Evolutionary conservation across 1,284 basidiomycete genomes (phyloP).

Genomic region (Tilletia caries): DNA sequence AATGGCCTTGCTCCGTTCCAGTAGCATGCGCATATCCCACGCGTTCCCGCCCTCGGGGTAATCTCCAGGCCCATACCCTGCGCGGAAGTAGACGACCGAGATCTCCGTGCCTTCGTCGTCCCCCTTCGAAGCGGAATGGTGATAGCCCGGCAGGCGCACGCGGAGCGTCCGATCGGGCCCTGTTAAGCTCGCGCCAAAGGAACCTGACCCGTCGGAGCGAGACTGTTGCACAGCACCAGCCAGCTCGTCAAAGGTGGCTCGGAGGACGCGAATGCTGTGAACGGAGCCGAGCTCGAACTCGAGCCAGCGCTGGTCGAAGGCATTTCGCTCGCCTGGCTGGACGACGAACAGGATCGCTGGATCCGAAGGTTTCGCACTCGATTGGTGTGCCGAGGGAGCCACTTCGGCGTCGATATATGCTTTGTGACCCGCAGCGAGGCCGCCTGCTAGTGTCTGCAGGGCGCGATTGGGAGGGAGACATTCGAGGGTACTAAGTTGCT

Average conservation of each 20-base stretch:
- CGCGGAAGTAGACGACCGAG: conserved; percentile 79
- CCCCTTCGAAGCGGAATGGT: conserved; percentile 14
- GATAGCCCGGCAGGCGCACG: conserved; percentile 12
- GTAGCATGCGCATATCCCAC: conserved; percentile 69
- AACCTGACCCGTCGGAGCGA: neutral
- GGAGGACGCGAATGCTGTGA: conserved; percentile 49
- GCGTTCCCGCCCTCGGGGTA: conserved; percentile 60
- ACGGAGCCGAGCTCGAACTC: conserved; percentile 78
- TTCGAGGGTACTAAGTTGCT: neutral
- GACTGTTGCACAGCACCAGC: neutral
- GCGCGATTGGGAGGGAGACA: conserved; percentile 71
- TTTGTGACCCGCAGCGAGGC: conserved; percentile 74
- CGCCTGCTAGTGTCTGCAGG: conserved; percentile 67
- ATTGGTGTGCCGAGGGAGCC: neutral
- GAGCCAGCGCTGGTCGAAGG: conserved; percentile 87
- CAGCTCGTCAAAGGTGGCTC: conserved; percentile 39
- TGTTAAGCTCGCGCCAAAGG: neutral
- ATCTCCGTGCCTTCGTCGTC: conserved; percentile 61
- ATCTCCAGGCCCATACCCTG: conserved; percentile 82
- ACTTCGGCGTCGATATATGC: conserved; percentile 62
- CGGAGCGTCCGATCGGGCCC: conserved; percentile 28
- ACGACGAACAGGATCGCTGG: conserved; percentile 75
- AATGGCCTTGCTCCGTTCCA: conserved; percentile 79
- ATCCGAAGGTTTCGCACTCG: conserved; percentile 10
- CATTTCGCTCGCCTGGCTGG: conserved; percentile 84